These are phyloP conservation scores for Lablab purpureus DNA, from an alignment of 306 rosid genomes.

Conservation along the genomic window DNA sequence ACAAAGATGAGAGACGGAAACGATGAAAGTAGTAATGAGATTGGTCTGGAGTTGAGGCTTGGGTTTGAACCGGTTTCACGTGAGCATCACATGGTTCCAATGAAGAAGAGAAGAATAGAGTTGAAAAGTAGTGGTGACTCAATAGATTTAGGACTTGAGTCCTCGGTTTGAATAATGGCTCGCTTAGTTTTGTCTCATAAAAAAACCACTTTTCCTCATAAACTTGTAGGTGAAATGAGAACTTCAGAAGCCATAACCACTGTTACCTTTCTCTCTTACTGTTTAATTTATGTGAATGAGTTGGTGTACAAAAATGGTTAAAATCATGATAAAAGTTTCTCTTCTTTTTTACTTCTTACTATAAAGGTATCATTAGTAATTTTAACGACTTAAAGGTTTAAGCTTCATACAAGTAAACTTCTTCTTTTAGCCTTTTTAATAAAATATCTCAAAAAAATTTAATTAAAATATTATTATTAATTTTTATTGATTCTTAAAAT, in stretches of 20 bases:
- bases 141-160: conserved; percentile 60
- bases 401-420: no score
- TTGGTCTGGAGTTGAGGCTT: conserved; percentile 77
- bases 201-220: neutral
- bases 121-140: conserved; percentile 5
- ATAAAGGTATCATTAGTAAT: no score
- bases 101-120: conserved; percentile 75
- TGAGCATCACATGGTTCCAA: conserved; percentile 63
- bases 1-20: conserved; percentile 13
- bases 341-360: no score
- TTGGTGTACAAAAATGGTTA: conserved; percentile 41
- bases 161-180: conserved; percentile 34
- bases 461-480: no score
- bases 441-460: no score
- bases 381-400: no score
- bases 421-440: no score
- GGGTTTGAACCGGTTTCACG: conserved; percentile 68
- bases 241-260: neutral
- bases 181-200: neutral
- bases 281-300: neutral
- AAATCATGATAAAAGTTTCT: neutral
- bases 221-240: neutral
- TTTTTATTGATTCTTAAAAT: no score
- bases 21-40: conserved; percentile 39
- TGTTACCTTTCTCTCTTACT: neutral